Evolutionary conservation across 495 filamentous ascomycete genomes (phyloP).

Genomic region (Tricharina praecox): DNA sequence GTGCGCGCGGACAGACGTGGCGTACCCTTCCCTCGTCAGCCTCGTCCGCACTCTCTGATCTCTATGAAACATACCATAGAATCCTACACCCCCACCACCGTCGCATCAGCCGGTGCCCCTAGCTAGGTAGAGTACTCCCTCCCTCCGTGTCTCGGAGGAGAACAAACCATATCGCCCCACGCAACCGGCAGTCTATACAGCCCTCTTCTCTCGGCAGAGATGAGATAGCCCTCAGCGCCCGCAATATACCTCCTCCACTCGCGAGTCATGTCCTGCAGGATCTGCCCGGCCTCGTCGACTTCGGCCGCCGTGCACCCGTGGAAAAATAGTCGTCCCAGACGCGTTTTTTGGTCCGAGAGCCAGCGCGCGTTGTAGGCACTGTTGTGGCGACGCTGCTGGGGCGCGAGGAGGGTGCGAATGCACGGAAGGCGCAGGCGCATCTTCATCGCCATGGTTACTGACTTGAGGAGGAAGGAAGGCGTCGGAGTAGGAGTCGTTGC

Average conservation of each 20-base stretch:
- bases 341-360: conserved; percentile 54
- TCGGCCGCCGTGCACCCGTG: conserved; percentile 55
- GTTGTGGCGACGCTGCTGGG: not conserved
- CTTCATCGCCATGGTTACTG: no score
- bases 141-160: conserved; percentile 2
- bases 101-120: not conserved
- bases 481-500: no score
- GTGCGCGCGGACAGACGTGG: not conserved
- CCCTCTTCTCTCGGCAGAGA: conserved; percentile 44
- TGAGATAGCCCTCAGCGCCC: conserved; percentile 68
- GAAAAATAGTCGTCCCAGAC: conserved; percentile 68
- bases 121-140: no score
- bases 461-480: no score
- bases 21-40: not conserved
- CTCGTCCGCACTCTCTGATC: no score
- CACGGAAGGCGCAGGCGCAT: not conserved
- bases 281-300: conserved; percentile 39
- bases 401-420: not conserved
- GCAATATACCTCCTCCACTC: conserved; percentile 69
- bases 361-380: conserved; percentile 36
- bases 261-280: conserved; percentile 43
- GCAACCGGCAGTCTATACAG: conserved; percentile 56
- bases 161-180: conserved; percentile 76
- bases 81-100: conserved; percentile 30
- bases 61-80: conserved; percentile 36